Base-by-base conservation (phyloP, 768 basidiomycete genomes). In the Xerocomus potaroensis region DNA sequence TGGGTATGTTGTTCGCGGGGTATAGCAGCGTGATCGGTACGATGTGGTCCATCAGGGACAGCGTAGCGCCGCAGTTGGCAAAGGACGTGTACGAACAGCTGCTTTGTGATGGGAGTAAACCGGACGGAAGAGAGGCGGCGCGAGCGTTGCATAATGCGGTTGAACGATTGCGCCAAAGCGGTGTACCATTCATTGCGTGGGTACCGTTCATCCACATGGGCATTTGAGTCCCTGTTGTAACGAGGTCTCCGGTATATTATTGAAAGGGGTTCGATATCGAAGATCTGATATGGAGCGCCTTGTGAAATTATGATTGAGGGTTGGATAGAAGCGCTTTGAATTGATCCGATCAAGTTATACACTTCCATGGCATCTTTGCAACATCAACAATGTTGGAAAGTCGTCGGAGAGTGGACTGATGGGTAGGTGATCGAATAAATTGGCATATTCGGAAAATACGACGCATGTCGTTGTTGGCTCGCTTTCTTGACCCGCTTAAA, bases 31-130 rank as follows among this genome's bases (percentile, higher is more conserved):
- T 67, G 8, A 63, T 75, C 26, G 75, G 61, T 2, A 75, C 72
- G 9, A 62, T 75, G 70, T 73, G 73, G 72, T 66, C 63, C 8
- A 68, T 73, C 26, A 47, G 43, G 16, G 74, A 74, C 48, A 53
- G 56, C 1, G 62, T 68, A 41, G 72, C 63, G 2, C 64, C 71
- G 8, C 14, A 45, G 12, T 45, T 73, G 46, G 62, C 69, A 15
- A 44, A 54, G 26, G 50, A 54, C n/a, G 60, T 72, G 21, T 72
- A 72, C 15, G 37, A 29, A 19, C 31, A 44, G 26, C 35, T 48
- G 5, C 26, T 48, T 14, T 11, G n/a, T n/a, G 30, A 36, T 31
- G 27, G 15, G 8, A 19, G 36, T 12, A 21, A 6, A 18, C 41
- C 47, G 9, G 24, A 48, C 16, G 19, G 23, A 10, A 24, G 41